phyloP scores from a whole-genome alignment of 1,284 basidiomycete species.

The Singerocomus inundabilis region DNA sequence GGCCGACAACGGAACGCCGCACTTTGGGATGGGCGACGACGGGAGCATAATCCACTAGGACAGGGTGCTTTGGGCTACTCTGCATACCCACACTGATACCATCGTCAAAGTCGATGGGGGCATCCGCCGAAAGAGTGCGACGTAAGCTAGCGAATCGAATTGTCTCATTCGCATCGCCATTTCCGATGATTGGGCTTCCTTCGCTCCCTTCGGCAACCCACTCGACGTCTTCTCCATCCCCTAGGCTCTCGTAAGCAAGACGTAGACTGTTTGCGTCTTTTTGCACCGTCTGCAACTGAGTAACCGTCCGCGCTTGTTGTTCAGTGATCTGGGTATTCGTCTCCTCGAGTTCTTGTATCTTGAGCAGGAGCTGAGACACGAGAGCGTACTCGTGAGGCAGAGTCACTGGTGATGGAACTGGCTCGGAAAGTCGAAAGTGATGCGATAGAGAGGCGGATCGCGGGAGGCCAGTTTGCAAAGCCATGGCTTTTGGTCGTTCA shows the following conservation, averaged over 20 bases:
- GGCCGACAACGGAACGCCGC: slow-evolving; percentile 63
- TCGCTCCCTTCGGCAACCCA: slow-evolving; percentile 34
- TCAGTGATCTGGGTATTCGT: slow-evolving; percentile 69
- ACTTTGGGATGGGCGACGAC: slow-evolving; percentile 27
- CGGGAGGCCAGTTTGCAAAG: slow-evolving; percentile 15
- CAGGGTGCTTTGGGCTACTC: slow-evolving; percentile 33
- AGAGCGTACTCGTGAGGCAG: slow-evolving; percentile 49
- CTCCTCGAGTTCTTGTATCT: slow-evolving; percentile 77
- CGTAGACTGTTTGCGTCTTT: slow-evolving; percentile 69
- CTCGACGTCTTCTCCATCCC: slow-evolving; percentile 52
- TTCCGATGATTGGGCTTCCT: slow-evolving; percentile 22
- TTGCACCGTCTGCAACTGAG: slow-evolving; percentile 64
- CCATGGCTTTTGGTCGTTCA: slow-evolving; percentile 20
- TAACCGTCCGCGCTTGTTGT: slow-evolving; percentile 62
- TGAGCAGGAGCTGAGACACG: slow-evolving; percentile 69
- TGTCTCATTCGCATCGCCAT: slow-evolving; percentile 34
- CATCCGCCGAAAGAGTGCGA: slow-evolving; percentile 36
- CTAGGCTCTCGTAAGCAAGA: slow-evolving; percentile 68
- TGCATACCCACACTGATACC: slow-evolving; percentile 36
- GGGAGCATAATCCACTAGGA: slow-evolving; percentile 19
- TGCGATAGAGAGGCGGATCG: slow-evolving; percentile 31
- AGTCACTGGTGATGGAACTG: slow-evolving; percentile 15
- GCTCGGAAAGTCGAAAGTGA: slow-evolving; percentile 16
- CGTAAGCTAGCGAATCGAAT: slow-evolving; percentile 47
- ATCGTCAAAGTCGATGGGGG: slow-evolving; percentile 27